Conservation (phyloP, 805 yeast species). For the Metschnikowia drakensbergensis region DNA sequence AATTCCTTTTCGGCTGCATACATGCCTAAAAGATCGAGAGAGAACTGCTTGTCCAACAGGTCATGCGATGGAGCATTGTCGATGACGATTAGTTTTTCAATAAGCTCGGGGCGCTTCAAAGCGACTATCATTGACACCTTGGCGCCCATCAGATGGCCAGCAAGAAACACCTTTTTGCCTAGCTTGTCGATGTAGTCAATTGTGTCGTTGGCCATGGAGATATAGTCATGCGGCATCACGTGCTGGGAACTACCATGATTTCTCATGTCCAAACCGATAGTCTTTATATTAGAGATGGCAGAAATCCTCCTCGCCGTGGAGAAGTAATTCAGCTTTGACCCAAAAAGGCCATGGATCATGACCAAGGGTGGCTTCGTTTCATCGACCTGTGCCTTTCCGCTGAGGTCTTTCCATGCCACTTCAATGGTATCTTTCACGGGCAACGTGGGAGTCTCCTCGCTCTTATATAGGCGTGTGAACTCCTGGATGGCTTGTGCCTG, state of each 20-base stretch:
- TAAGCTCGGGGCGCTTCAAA: conserved; percentile 36
- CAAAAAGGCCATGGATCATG: conserved; percentile 55
- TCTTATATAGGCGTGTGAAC: not conserved
- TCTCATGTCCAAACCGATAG: conserved; percentile 47
- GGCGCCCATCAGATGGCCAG: conserved; percentile 64
- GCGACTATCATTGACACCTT: conserved; percentile 49
- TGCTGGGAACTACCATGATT: conserved; percentile 53
- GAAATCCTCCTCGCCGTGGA: conserved; percentile 36
- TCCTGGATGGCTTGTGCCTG: not conserved
- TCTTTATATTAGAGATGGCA: conserved; percentile 26
- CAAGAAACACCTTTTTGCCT: conserved; percentile 20
- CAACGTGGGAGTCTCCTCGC: not conserved
- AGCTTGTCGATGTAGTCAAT: conserved; percentile 28
- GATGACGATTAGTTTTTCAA: conserved; percentile 43
- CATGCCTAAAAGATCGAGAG: conserved; percentile 37
- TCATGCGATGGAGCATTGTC: conserved; percentile 46
- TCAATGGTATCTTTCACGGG: conserved; percentile 6
- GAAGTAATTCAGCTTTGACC: conserved; percentile 43
- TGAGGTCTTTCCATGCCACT: conserved; percentile 7
- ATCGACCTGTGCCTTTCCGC: conserved; percentile 8
- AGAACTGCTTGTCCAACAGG: conserved; percentile 33
- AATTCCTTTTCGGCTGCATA: conserved; percentile 28
- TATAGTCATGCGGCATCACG: conserved; percentile 44
- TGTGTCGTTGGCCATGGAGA: conserved; percentile 42
- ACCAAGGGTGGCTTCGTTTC: conserved; percentile 32